These are phyloP conservation scores for Pseudisothecium myosuroides DNA, from an alignment of 225 moss, liverwort and hornwort genomes.

Conservation along the genomic window DNA sequence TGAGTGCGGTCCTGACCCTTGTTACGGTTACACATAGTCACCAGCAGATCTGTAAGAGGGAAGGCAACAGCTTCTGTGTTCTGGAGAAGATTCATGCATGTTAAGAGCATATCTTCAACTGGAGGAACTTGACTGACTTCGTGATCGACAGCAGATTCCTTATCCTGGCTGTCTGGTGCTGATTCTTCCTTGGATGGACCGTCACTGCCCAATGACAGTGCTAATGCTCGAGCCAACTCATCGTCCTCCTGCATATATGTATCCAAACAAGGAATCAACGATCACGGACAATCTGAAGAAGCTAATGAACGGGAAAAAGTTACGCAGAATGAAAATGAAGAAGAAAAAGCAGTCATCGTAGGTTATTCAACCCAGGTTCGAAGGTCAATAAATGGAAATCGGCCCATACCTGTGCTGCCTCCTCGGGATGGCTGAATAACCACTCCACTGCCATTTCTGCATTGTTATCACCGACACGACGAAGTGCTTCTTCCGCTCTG, in stretches of 20 bases:
- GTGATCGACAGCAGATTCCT: constrained; percentile 50
- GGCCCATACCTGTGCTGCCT: constrained; percentile 50
- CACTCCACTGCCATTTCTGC: constrained; percentile 95
- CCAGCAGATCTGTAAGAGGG: constrained; percentile 77
- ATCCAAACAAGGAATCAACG: not conserved
- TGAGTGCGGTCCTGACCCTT: constrained; percentile 79
- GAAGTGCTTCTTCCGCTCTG: constrained; percentile 88
- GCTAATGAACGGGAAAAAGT: not conserved
- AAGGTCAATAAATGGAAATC: not conserved
- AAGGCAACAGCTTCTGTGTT: constrained; percentile 84
- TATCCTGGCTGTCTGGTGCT: constrained; percentile 32
- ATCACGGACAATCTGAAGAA: not conserved
- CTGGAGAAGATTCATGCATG: constrained; percentile 82
- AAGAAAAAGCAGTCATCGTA: not conserved
- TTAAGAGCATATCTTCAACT: constrained; percentile 80
- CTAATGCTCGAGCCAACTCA: constrained; percentile 86
- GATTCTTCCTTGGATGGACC: constrained; percentile 54
- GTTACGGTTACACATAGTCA: constrained; percentile 91
- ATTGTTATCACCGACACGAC: constrained; percentile 70
- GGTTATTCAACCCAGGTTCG: not conserved
- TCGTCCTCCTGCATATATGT: constrained; percentile 63
- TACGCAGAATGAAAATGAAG: not conserved
- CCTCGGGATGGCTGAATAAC: constrained; percentile 88
- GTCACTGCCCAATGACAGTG: constrained; percentile 68
- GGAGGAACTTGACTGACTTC: constrained; percentile 59